These are phyloP conservation scores for Circinella umbellata DNA, from an alignment of 371 early-diverging fungal species.

Conservation along the genomic window DNA sequence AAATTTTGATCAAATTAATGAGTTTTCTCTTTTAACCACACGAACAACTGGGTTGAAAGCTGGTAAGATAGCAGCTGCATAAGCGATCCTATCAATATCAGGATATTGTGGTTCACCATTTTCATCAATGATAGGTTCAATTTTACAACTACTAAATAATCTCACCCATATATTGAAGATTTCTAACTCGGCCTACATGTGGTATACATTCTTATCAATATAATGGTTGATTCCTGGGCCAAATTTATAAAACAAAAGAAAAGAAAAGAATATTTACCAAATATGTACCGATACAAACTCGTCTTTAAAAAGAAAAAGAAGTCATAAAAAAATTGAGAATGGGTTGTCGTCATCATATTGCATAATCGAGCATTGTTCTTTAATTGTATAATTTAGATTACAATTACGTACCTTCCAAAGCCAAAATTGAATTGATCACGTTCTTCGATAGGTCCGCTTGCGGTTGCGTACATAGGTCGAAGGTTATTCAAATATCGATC, in stretches of 20 bases:
- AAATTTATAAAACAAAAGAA: not conserved
- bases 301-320: not conserved
- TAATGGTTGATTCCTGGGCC: too few relatives aligned
- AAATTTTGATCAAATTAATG: conserved; percentile 13
- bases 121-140: conserved; percentile 8
- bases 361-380: too few relatives aligned
- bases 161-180: conserved; percentile 11
- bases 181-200: conserved; percentile 16
- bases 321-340: not conserved
- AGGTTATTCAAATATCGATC: conserved; percentile 16
- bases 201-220: too few relatives aligned
- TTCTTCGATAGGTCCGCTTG: conserved; percentile 7
- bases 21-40: not conserved
- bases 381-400: too few relatives aligned
- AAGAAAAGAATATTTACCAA: not conserved
- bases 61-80: conserved; percentile 1
- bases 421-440: conserved; percentile 28
- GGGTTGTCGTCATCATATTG: too few relatives aligned
- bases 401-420: conserved; percentile 12
- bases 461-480: not conserved
- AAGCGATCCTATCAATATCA: not conserved
- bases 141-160: conserved; percentile 6
- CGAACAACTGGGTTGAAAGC: not conserved
- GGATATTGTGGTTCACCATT: conserved; percentile 15
- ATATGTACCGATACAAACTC: conserved; percentile 14